Evolutionary conservation across 2,329 filamentous ascomycete species (phyloP).

Genomic region (Keithomyces neogunnii): DNA sequence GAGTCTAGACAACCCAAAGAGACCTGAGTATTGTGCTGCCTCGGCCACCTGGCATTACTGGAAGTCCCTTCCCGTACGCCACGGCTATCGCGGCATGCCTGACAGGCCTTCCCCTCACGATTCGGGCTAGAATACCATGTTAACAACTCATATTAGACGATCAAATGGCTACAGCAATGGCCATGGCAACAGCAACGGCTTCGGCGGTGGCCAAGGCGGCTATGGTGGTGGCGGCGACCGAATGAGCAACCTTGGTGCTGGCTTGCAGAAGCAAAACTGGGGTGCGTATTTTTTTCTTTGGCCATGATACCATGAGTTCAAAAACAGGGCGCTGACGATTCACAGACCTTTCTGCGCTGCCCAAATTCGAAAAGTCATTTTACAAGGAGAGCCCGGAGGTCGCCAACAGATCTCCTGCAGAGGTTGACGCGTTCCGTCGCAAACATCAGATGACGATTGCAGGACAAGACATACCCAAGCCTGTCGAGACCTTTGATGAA

Average conservation of each 20-base stretch:
- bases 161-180: slow-evolving; percentile 28
- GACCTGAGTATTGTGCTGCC: not conserved
- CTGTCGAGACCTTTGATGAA: slow-evolving; percentile 95
- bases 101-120: not conserved
- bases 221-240: slow-evolving; percentile 74
- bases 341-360: slow-evolving; percentile 65
- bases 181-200: slow-evolving; percentile 21
- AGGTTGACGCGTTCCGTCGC: slow-evolving; percentile 82
- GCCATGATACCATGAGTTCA: not conserved
- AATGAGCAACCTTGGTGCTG: slow-evolving; percentile 85
- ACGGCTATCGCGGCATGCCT: not conserved
- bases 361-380: slow-evolving; percentile 99
- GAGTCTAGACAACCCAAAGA: slow-evolving; percentile 15
- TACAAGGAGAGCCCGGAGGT: slow-evolving; percentile 93
- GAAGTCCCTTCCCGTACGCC: not conserved
- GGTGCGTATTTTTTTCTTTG: slow-evolving; percentile 46
- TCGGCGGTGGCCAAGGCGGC: slow-evolving; percentile 24
- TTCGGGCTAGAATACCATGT: slow-evolving; percentile 9
- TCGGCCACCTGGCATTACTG: not conserved
- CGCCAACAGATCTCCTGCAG: slow-evolving; percentile 60
- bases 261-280: slow-evolving; percentile 82
- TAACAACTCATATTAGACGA: slow-evolving; percentile 34
- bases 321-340: slow-evolving; percentile 14
- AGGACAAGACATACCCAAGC: slow-evolving; percentile 77
- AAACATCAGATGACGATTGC: slow-evolving; percentile 77